Base-by-base conservation (phyloP, 805 yeast species). In the Metschnikowia matae region DNA sequence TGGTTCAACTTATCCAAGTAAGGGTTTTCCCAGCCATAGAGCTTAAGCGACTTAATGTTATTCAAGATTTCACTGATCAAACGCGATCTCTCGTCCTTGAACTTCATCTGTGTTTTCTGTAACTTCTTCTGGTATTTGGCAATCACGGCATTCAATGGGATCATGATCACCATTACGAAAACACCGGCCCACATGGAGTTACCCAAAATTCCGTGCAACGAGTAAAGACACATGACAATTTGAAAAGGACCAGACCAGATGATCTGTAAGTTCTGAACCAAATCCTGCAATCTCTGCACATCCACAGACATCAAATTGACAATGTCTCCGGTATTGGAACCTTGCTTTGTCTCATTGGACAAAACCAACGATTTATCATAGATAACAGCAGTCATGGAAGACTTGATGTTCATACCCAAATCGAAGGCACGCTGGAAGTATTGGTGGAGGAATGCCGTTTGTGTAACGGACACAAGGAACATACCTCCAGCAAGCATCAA, bases 101-200 rank as follows among this genome's bases (percentile, higher is more conserved):
- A 80, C 56, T 79, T 80, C 98, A 94, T 94, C 69, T 90, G 97
- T 6, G 75, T 67, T 64, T 86, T 87, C 68, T 91, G 97, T 54
- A 89, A 73, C 10, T 66, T 74, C 68, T 85, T 88, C 67, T 85
- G 90, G 50, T 70, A 69, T 59, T 79, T 78, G 54, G 90, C 86
- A 56, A 91, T 73, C 20, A 74, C 65, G 2, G 89, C 84, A 63
- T 91, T 90, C 44, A 89, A 62, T 4, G 97, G 96, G 56, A 90
- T 82, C 80, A 89, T 83, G 31, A 89, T 61, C 3, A 83, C 62
- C 81, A 91, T 82, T 51, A 92, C 82, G 32, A 79, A 68, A 13
- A 92, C 95, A 66, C 98, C 98, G 39, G 96, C 85, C 96, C 97
- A 89, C 96, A 91, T 90, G n/a, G 94, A 80, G 52, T 83, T 81